A percentile compares a stretch with the other conserved stretches of the same genome.
phyloP scores from a whole-genome alignment of 129 eudicot genomes.

The Flaveria trinervia region DNA sequence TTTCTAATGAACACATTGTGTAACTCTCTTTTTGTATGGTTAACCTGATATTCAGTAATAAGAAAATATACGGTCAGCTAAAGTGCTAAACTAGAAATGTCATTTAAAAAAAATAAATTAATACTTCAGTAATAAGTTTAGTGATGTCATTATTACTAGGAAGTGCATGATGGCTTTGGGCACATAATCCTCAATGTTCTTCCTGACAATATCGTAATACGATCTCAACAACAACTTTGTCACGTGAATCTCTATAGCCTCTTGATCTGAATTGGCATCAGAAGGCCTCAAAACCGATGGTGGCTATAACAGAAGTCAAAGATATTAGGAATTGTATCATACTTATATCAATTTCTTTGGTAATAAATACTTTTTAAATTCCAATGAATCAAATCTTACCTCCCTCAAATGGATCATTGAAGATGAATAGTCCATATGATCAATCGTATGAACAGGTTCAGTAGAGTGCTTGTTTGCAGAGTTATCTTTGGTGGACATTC shows the following conservation, averaged over 20 bases:
- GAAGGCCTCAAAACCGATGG: constrained; percentile 86
- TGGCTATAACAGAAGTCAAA: constrained; percentile 55
- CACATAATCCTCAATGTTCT: constrained; percentile 86
- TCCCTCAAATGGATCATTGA: constrained; percentile 83
- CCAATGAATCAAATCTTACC: too few relatives aligned
- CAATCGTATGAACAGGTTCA: constrained; percentile 67
- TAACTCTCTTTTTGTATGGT: constrained; percentile 90
- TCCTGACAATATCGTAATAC: constrained; percentile 95
- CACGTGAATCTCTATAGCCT: constrained; percentile 69
- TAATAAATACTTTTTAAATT: neutral
- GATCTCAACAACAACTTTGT: constrained; percentile 79
- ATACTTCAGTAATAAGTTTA: neutral
- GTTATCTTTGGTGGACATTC: constrained; percentile 62
- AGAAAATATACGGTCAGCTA: constrained; percentile 3
- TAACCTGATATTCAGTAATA: constrained; percentile 56
- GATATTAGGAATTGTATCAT: constrained; percentile 13
- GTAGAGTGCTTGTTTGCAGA: constrained; percentile 58
- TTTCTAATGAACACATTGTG: constrained; percentile 89
- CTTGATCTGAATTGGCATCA: constrained; percentile 79
- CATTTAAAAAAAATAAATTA: neutral
- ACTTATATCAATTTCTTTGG: neutral
- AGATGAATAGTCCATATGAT: constrained; percentile 54
- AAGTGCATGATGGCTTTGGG: constrained; percentile 99
- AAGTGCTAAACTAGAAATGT: neutral
- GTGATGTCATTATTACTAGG: constrained; percentile 53